Base-by-base conservation (phyloP, 345 rosid species). In the Laguncularia racemosa region DNA sequence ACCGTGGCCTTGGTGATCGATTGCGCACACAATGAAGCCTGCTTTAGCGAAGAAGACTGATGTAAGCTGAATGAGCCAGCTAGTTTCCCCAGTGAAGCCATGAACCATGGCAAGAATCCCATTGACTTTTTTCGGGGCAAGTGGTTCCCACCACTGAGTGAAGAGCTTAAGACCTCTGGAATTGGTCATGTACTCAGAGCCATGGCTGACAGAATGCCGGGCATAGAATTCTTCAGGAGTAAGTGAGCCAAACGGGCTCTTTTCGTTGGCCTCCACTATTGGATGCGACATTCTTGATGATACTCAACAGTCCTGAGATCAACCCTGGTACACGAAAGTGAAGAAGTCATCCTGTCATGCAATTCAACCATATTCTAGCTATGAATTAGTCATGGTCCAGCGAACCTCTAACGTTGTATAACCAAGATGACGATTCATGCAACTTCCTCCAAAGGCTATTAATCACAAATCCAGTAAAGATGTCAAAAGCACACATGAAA, bases 1-100 rank as follows among this genome's bases (percentile, higher is more conserved):
- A 60, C 99, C 99, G 67, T 93, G 99, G 63, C 99, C 99, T 65
- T 87, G 97, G 74, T 93, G 99, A 70, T 89, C 99, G 56, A 93
- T 79, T 3, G 96, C 95, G 55, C 97, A 93, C 19, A 84, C 76
- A 61, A 74, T 78, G 68, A 84, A 89, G 0, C 99, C 97, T 0
- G 82, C 77, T 57, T 84, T 56, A 40, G 99, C 96, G 51, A 93
- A 87, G 70, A 85, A 78, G 15, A 89, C 61, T 16, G 99, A 65
- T 13, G 97, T 87, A 21, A 82, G 81, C 58, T 82, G 91, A 23
- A 87, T 13, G 48, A 82, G 50, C 96, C 99, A 89, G 78, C 85
- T 81, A 52, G 96, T 71, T 73, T 89, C 99, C 17, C 92, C 90
- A 45, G 97, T 87, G 83, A 66, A 93, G 61, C 99, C 99, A 58